Evolutionary conservation across 371 early-diverging fungal genomes (phyloP), one percentile per base, ranked within the genome.

Genomic region (Choanephora cucurbitarum): DNA sequence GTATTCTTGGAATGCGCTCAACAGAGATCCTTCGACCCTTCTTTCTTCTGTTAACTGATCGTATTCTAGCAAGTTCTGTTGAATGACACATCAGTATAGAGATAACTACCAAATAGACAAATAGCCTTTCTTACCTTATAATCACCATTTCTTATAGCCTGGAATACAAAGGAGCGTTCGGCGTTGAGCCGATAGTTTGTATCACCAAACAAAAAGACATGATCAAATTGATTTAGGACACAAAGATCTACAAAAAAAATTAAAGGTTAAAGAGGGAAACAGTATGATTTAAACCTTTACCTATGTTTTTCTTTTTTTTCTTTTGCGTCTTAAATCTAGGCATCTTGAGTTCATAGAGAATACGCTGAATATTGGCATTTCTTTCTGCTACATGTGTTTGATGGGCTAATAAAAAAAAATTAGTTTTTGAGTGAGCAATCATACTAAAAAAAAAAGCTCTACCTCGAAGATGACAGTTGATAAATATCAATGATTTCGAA

Each of bases 401-500:
- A 58, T 70, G 70, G 10, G 71, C 76, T 71, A 46, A 57, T 17
- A 34, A 2, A 33, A 47, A 32, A 33, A 11, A 10, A 52, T 52
- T 19, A 37, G 31, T 32, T 18, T 33, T 21, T 21, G 14, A 33
- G n/a, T n/a, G n/a, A n/a, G n/a, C n/a, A n/a, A n/a, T n/a, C n/a
- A n/a, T 37, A 18, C 13, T 39, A 49, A 39, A 32, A 37, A 47
- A 19, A 15, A 28, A n/a, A n/a, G n/a, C n/a, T n/a, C 46, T 81
- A 91, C 91, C 91, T 64, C 82, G 75, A 33, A 92, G 69, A 62
- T 92, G 92, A 21, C 83, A 79, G 57, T 89, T 89, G 15, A 92
- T 84, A 66, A 92, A 90, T 10, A 89, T 48, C 2, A 90, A 53
- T 1, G 85, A 81, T 21, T 64, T 70, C 19, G 73, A 73, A 15